Evolutionary conservation across 2,329 filamentous ascomycete species (phyloP), one percentile per base, ranked within the genome.

Genomic region (Mollisiaceae sp.): DNA sequence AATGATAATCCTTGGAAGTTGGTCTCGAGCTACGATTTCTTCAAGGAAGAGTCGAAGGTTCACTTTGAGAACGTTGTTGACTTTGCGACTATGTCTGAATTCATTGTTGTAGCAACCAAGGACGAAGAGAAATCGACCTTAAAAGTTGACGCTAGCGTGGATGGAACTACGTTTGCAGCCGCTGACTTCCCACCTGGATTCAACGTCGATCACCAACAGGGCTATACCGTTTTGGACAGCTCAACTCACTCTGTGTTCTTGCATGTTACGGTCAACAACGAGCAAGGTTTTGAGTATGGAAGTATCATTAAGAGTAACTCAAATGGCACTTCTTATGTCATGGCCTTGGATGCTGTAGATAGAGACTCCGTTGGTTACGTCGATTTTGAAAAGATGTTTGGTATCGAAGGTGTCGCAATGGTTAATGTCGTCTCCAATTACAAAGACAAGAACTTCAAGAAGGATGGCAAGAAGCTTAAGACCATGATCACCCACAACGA

Each of bases 301-400:
- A 90, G 91, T 27, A 92, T 99, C 72, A 88, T 99, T 79, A 99
- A 98, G 86, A 97, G 93, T 75, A 99, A 99, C 81, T 97, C 93
- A 73, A 98, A 99, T 75, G 95, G 95, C 62, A 99, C 95, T 0
- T 95, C 91, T 1, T 99, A 97, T 74, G 92, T 97, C 14, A 82
- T 97, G 69, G 96, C 92, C 77, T 83, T 95, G 27, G 82, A 86
- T 58, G 87, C 87, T 22, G 93, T 98, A 75, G 97, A 98, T 78
- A 87, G 92, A 71, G 89, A 97, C 75, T 81, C 84, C 14, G 72
- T 77, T 1, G 93, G 89, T 52, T 97, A 89, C 74, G 94, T 97
- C 54, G 95, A 99, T 76, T 99, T 97, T 78, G 95, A 99, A 77
- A 97, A 97, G 81, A 93, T 97, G 82, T 86, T 91, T 57, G 93